Conservation (phyloP, 352 stramenopile species). For the Discostella stelligera region DNA sequence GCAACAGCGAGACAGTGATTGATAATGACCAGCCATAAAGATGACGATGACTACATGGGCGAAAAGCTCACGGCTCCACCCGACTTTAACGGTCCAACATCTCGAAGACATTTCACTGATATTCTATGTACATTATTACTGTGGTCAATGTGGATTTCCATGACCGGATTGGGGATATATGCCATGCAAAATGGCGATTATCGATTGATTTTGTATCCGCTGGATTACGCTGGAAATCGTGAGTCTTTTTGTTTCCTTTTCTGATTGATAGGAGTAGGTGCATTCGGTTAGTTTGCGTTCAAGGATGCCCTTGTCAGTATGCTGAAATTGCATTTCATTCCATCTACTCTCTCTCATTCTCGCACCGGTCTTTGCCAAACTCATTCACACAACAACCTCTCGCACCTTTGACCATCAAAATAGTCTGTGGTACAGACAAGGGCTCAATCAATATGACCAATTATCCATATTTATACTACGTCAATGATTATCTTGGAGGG, state of each 20-base stretch:
- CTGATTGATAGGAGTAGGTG: background rate
- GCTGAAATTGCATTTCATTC: background rate
- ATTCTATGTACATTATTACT: constrained; percentile 79
- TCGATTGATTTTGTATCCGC: constrained; percentile 79
- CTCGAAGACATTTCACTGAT: constrained; percentile 76
- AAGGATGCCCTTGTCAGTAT: background rate
- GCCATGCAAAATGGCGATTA: constrained; percentile 71
- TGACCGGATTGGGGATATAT: constrained; percentile 76
- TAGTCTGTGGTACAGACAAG: constrained; percentile 80
- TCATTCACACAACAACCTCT: background rate
- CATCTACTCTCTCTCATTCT: background rate
- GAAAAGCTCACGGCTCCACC: constrained; percentile 54
- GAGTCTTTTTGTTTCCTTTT: background rate
- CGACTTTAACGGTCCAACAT: constrained; percentile 69
- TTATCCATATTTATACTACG: constrained; percentile 80
- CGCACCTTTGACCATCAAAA: background rate
- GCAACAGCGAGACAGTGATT: too few species aligned
- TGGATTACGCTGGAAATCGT: constrained; percentile 83
- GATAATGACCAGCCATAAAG: background rate
- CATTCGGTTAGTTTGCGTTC: too few species aligned
- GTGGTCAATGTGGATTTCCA: constrained; percentile 69
- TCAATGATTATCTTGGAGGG: constrained; percentile 71
- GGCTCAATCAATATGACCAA: constrained; percentile 61
- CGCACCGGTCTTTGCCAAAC: background rate
- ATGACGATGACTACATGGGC: constrained; percentile 19